Conservation (phyloP, 1,284 basidiomycete genomes). For the Trichosporon sp. region DNA sequence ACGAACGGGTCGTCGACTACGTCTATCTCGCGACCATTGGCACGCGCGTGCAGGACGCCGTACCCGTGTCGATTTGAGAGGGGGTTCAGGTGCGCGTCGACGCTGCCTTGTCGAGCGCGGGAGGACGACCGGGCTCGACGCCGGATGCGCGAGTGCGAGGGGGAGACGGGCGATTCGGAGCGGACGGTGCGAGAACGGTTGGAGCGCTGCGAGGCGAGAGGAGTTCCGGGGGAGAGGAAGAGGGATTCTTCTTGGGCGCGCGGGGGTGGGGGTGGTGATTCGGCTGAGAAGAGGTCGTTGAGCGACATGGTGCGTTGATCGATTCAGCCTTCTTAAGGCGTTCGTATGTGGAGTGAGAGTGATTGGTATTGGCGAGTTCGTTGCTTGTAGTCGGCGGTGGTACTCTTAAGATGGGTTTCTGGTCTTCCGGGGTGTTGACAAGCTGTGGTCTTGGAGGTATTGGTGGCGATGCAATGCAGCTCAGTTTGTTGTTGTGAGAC, state of each 20-base stretch:
- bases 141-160: not conserved
- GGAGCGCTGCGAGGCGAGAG: not conserved
- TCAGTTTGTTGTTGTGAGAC: too few species aligned
- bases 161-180: constrained; percentile 1
- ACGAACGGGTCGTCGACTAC: constrained; percentile 9
- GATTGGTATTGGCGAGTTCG: too few species aligned
- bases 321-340: too few species aligned
- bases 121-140: not conserved
- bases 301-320: not conserved
- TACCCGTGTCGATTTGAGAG: not conserved
- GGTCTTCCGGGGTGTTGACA: too few species aligned
- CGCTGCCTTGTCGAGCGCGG: not conserved
- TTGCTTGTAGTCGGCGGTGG: too few species aligned
- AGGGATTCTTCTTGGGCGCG: constrained; percentile 12
- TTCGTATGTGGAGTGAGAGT: too few species aligned
- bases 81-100: not conserved
- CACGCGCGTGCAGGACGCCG: not conserved
- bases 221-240: constrained; percentile 29
- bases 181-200: not conserved
- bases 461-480: too few species aligned
- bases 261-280: constrained; percentile 25
- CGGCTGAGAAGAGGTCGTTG: constrained; percentile 26
- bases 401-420: too few species aligned
- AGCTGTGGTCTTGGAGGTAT: too few species aligned
- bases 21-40: not conserved